A percentile compares a stretch with the other conserved stretches of the same genome.
phyloP scores from a whole-genome alignment of 768 basidiomycete genomes.

The Pleurotus pulmonarius region DNA sequence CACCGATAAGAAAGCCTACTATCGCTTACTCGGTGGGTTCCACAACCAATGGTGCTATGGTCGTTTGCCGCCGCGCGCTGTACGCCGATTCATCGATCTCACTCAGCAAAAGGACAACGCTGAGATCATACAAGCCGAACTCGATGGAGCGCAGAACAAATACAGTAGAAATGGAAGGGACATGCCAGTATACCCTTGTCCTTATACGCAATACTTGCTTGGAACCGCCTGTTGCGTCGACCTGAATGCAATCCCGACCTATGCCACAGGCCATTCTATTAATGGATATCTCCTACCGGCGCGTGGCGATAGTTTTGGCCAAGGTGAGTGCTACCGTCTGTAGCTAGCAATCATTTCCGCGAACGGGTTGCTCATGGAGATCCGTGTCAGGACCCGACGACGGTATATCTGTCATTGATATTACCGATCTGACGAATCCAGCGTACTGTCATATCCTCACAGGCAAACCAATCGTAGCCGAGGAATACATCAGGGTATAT shows the following conservation, averaged over 20 bases:
- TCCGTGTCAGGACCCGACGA: conserved; percentile 24
- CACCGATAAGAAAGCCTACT: conserved; percentile 16
- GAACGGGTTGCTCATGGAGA: not conserved
- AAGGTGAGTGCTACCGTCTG: no score
- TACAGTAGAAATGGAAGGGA: conserved; percentile 15
- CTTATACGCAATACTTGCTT: conserved; percentile 26
- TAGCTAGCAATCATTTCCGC: not conserved
- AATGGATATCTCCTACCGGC: conserved; percentile 8
- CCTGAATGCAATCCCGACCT: conserved; percentile 12
- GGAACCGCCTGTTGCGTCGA: conserved; percentile 23
- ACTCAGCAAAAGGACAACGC: conserved; percentile 31
- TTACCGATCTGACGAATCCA: conserved; percentile 24
- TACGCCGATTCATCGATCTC: conserved; percentile 28
- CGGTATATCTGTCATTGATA: conserved; percentile 29
- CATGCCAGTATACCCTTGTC: conserved; percentile 23
- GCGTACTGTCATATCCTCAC: conserved; percentile 21
- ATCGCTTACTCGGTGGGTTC: conserved; percentile 34
- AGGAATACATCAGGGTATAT: not conserved
- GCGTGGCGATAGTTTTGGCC: conserved; percentile 14
- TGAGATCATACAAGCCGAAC: conserved; percentile 29
- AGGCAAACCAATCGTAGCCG: not conserved
- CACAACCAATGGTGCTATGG: conserved; percentile 39
- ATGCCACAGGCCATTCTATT: conserved; percentile 5
- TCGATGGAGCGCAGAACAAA: conserved; percentile 23
- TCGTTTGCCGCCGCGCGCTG: conserved; percentile 20